Evolutionary conservation across 139 green algal genomes (phyloP).

Genomic region (Pleodorina starrii): DNA sequence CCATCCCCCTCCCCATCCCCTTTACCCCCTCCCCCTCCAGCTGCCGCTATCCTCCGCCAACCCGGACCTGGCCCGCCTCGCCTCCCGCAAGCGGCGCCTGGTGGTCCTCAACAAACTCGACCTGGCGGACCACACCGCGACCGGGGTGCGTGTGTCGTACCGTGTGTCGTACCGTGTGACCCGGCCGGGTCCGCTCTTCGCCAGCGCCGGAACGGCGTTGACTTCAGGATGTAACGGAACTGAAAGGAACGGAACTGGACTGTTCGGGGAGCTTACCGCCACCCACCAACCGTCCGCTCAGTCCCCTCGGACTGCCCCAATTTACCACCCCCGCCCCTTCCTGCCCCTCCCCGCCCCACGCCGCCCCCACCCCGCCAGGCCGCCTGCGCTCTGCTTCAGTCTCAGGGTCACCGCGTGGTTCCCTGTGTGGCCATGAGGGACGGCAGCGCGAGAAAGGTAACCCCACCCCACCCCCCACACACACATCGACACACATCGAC

Average conservation of each 20-base stretch:
- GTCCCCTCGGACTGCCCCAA: no score
- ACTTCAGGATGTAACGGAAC: no score
- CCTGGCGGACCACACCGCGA: constrained; percentile 28
- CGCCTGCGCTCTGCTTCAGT: not conserved
- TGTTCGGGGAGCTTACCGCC: no score
- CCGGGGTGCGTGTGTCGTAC: constrained; percentile 24
- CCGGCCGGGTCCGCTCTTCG: no score
- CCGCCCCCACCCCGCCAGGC: no score
- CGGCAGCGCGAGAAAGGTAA: constrained; percentile 20
- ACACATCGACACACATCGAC: no score
- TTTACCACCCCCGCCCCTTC: no score
- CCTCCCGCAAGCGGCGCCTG: constrained; percentile 49
- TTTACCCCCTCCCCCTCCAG: not conserved
- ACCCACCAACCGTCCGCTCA: no score
- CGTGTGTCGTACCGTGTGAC: no score
- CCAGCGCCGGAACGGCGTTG: no score
- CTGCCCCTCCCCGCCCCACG: no score
- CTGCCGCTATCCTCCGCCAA: constrained; percentile 52
- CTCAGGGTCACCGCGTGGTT: constrained; percentile 31
- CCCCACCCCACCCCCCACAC: not conserved
- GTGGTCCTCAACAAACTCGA: constrained; percentile 62
- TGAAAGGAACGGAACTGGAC: no score
- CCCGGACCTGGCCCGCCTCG: constrained; percentile 35
- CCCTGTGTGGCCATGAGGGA: constrained; percentile 22
- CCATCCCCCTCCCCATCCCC: not conserved